Evolutionary conservation across 2,329 filamentous ascomycete genomes (phyloP), one percentile per base, ranked within the genome.

Genomic region (Pseudogymnoascus destructans): DNA sequence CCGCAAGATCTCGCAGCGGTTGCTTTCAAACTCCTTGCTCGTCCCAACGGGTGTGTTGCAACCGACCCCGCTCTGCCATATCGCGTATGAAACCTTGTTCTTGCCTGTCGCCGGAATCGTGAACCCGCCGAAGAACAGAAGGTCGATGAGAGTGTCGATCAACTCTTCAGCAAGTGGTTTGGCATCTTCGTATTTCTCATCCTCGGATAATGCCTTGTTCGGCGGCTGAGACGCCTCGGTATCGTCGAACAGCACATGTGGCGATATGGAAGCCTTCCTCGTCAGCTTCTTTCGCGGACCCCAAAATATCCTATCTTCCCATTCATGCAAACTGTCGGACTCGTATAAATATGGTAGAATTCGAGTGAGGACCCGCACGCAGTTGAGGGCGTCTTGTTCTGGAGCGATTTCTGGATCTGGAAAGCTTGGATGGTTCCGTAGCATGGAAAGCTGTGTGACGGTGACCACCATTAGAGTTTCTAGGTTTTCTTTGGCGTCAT

Each of bases 231-330:
- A 71, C 58, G 79, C 77, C 8, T 79, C 77, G 55, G 75, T 73
- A 10, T 77, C 71, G 67, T 95, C 91, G 66, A 95, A 95, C 21
- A 95, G 76, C 17, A 95, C 81, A 71, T 95, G 88, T 55, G 80
- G 81, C 36, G 82, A 79, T 56, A 88, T 78, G 62, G 79, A 76
- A 7, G 81, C 77, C 64, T 80, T 84, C 59, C 68, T 64, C 38
- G 82, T 89, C 70, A 79, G 83, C 73, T 85, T 90, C 71, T 81
- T 80, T 64, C 89, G 79, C 52, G 80, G 76, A 1, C 80, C 79
- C 93, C 93, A 97, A 69, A 98, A 96, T 78, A 98, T 95, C 61
- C 79, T 82, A 62, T 95, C 86, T 68, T 97, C 90, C 93, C 93
- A 98, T 64, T 77, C 72, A 61, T 86, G 80, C 56, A 98, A 73